Evolutionary conservation across 2,329 filamentous ascomycete genomes (phyloP).

Genomic region (Dactylonectria macrodidyma): DNA sequence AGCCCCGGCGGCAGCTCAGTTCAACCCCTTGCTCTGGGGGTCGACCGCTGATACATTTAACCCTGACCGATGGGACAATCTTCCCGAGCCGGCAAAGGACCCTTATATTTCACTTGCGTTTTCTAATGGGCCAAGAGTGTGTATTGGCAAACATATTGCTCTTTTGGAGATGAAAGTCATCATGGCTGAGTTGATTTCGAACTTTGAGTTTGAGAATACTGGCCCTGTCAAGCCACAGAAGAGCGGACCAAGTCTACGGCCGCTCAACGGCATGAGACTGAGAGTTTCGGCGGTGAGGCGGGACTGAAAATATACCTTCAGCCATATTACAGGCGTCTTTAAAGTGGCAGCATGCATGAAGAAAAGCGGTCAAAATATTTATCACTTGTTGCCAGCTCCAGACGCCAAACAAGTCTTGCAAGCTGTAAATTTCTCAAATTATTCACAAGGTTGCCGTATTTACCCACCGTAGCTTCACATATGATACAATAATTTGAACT

Average conservation of each 20-base stretch:
- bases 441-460: too few species aligned
- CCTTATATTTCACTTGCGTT: not conserved
- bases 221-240: constrained; percentile 3
- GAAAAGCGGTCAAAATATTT: too few species aligned
- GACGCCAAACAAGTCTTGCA: too few species aligned
- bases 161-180: not conserved
- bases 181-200: not conserved
- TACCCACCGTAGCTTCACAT: too few species aligned
- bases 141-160: not conserved
- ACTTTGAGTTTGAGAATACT: constrained; percentile 5
- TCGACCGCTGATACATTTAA: not conserved
- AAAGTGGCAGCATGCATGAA: too few species aligned
- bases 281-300: not conserved
- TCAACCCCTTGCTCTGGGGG: not conserved
- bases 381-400: too few species aligned
- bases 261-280: not conserved
- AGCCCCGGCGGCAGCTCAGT: constrained; percentile 1
- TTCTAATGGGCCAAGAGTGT: not conserved
- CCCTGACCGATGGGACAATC: constrained; percentile 5
- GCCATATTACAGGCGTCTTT: not conserved
- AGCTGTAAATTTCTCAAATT: too few species aligned
- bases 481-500: too few species aligned
- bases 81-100: not conserved
- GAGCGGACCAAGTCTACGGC: not conserved
- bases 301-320: too few species aligned